Percentiles rank a stretch among this genome's conserved stretches.
Evolutionary conservation across 805 yeast genomes (phyloP).

Genomic region (Clavispora carvajalis): DNA sequence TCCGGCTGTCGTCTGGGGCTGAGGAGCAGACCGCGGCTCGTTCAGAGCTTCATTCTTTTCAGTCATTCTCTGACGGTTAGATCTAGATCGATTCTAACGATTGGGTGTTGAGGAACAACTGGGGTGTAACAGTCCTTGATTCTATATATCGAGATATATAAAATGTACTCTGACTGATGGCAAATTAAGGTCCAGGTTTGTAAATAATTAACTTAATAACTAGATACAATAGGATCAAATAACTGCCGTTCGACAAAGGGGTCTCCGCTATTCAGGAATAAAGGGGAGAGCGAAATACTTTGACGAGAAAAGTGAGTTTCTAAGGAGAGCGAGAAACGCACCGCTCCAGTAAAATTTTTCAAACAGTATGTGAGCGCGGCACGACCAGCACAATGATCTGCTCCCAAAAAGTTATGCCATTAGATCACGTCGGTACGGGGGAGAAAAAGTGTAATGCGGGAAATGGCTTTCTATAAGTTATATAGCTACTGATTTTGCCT

Average conservation of each 20-base stretch:
- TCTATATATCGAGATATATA: neutral
- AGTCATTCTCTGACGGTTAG: neutral
- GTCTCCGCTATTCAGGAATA: slow-evolving; percentile 1
- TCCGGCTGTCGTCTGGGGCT: neutral
- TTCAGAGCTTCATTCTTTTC: neutral
- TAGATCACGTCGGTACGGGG: neutral
- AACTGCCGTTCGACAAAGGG: slow-evolving; percentile 1
- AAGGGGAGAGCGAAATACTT: neutral
- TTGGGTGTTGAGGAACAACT: neutral
- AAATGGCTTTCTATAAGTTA: no score
- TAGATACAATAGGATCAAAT: slow-evolving; percentile 6
- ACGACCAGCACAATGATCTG: slow-evolving; percentile 1
- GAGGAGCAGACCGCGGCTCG: neutral
- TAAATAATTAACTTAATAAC: slow-evolving; percentile 12
- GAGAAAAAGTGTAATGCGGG: neutral
- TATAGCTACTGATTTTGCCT: no score
- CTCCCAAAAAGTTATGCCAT: neutral
- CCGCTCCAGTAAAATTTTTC: neutral
- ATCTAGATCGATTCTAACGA: neutral
- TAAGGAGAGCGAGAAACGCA: neutral
- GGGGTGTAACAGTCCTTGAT: neutral
- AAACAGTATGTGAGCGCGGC: slow-evolving; percentile 1
- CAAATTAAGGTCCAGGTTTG: slow-evolving; percentile 3
- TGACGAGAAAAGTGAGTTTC: slow-evolving; percentile 1
- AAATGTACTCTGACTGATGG: slow-evolving; percentile 2